Evolutionary conservation across 1,139 yeast genomes (phyloP).

Genomic region (Saccharomycopsis hybrid): DNA sequence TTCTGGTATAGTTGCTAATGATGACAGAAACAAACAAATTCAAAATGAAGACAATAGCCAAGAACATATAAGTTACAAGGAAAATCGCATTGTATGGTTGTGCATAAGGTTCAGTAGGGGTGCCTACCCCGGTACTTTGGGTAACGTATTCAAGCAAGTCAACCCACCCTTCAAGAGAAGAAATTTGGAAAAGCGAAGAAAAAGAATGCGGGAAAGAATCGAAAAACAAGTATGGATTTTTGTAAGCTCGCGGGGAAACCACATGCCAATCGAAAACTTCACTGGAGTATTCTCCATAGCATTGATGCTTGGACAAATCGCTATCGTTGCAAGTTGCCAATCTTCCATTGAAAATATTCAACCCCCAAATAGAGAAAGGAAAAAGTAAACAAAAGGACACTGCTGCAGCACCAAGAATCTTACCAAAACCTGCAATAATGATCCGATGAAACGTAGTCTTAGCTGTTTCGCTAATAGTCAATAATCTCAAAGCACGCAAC

Average conservation of each 20-base stretch:
- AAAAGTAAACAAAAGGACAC: constrained; percentile 69
- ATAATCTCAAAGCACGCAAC: constrained; percentile 72
- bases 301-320: constrained; percentile 31
- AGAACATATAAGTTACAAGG: constrained; percentile 67
- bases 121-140: constrained; percentile 66
- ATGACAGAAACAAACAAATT: constrained; percentile 87
- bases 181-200: constrained; percentile 68
- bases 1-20: constrained; percentile 71
- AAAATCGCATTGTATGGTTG: constrained; percentile 69
- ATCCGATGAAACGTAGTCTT: constrained; percentile 76
- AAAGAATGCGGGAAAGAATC: constrained; percentile 62
- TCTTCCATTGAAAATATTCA: constrained; percentile 70
- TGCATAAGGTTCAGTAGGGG: constrained; percentile 50
- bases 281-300: constrained; percentile 56
- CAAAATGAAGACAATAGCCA: constrained; percentile 76
- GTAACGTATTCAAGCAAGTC: constrained; percentile 66
- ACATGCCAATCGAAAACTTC: constrained; percentile 74
- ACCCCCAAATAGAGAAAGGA: constrained; percentile 91
- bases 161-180: constrained; percentile 92
- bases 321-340: constrained; percentile 72
- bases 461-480: constrained; percentile 74
- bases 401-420: constrained; percentile 69
- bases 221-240: constrained; percentile 58
- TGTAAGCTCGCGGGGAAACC: constrained; percentile 63
- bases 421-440: constrained; percentile 70